Conservation (phyloP, 768 basidiomycete genomes). For the Tylopilus subfusipes region DNA sequence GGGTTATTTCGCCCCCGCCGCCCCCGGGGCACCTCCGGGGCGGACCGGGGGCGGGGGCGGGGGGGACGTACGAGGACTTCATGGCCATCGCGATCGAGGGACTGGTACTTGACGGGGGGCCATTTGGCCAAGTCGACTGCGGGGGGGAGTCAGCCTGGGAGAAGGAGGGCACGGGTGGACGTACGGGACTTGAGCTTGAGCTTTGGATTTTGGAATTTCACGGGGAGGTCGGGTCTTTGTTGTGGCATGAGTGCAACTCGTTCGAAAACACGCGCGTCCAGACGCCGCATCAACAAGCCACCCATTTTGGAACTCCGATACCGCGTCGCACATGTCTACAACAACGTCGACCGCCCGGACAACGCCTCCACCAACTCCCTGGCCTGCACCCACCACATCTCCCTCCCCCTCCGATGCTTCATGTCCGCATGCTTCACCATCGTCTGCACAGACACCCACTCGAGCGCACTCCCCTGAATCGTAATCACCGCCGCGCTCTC, state of each 20-base stretch:
- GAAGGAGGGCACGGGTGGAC: slow-evolving; percentile 5
- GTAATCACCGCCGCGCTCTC: slow-evolving; percentile 88
- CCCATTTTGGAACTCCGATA: slow-evolving; percentile 28
- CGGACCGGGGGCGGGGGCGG: too few relatives aligned
- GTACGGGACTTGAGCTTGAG: slow-evolving; percentile 45
- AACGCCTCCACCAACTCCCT: slow-evolving; percentile 73
- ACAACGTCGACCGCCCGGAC: slow-evolving; percentile 59
- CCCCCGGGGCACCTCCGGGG: too few relatives aligned
- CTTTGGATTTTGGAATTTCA: slow-evolving; percentile 47
- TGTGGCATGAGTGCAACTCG: slow-evolving; percentile 31
- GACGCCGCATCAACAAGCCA: too few relatives aligned
- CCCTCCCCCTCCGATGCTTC: slow-evolving; percentile 78
- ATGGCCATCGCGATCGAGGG: slow-evolving; percentile 80
- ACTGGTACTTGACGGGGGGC: slow-evolving; percentile 87
- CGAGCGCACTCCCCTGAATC: slow-evolving; percentile 76
- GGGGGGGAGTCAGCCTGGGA: too few relatives aligned
- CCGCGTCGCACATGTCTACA: slow-evolving; percentile 35
- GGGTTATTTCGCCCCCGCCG: too few relatives aligned
- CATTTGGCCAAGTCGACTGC: slow-evolving; percentile 45
- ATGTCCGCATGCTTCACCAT: slow-evolving; percentile 89
- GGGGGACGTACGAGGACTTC: slow-evolving; percentile 72
- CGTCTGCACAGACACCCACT: slow-evolving; percentile 81
- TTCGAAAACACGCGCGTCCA: slow-evolving; percentile 37
- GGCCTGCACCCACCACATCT: slow-evolving; percentile 72
- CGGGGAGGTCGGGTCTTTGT: slow-evolving; percentile 51